Base-by-base conservation (phyloP, 306 rosid genomes). In the Cercis canadensis region DNA sequence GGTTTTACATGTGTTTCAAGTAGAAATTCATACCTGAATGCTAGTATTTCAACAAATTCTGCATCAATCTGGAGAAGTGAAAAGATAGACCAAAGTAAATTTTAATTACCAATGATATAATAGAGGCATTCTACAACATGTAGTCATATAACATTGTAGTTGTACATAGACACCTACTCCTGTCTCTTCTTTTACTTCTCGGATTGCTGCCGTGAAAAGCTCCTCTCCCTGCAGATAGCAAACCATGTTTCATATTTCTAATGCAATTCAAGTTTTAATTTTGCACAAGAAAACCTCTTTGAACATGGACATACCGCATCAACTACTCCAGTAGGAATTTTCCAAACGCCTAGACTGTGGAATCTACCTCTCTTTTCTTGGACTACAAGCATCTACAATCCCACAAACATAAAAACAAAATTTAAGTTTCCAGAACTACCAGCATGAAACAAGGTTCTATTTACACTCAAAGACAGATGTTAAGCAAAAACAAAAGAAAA, bases 131-230 rank as follows among this genome's bases (percentile, higher is more conserved):
- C 21, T 33, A 36, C 46, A 72, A 34, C 14, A 57, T 19, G 44
- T 57, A 21, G 17, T 9, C 39, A 80, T 76, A n/a, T 40, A 21
- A 57, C 52, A 39, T n/a, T 51, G 59, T 65, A 65, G 53, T 44
- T 62, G 70, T 24, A 24, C 29, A 24, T 24, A 17, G 14, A 58
- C 18, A 75, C 89, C 37, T 50, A 85, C 89, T 68, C 86, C 89
- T 24, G 89, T 85, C 81, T 85, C 89, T 79, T 85, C 89, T 72
- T 85, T 81, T 49, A 85, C 89, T 81, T 85, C 89, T 81, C 89
- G 78, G 18, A 56, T 50, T 40, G 86, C 86, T 57, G 84, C 75
- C 45, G 40, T 34, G 9, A 69, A 81, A 57, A 85, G 54, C 45
- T 85, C 81, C 78, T 85, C 89, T 39, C 89, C 89, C 89, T 85